Evolutionary conservation across 768 basidiomycete species (phyloP), one percentile per base, ranked within the genome.

Genomic region (Boletus rubescentipes): DNA sequence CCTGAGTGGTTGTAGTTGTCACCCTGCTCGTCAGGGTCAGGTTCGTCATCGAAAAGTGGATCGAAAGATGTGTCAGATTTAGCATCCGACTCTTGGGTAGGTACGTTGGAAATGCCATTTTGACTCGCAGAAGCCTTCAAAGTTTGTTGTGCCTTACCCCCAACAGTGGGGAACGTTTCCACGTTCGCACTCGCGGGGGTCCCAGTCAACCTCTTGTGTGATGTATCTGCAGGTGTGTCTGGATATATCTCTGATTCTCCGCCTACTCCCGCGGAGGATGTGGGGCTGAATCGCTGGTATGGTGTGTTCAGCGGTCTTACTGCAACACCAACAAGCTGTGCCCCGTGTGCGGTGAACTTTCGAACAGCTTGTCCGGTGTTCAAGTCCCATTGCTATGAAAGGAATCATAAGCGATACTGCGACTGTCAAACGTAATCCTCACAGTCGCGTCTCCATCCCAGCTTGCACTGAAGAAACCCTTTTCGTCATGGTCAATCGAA

Each of bases 371-470:
- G 80, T 8, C 97, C 96, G 0, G 89, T 95, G 66, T 99, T 91
- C 35, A 99, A 80, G 72, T 98, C 96, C 96, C 97, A 98, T 84
- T 98, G 91, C 96, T 98, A 62, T 46, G 6, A 52, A 7, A 30
- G 49, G 41, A 11, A 31, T 53, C 31, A 37, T 52, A 35, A 54
- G 61, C 49, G 55, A 53, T 23, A 9, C 20, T 5, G 42, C 51
- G 14, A 32, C 36, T 40, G 51, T 49, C 35, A 5, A 42, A 48
- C 18, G 36, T 21, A 30, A 51, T 46, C 78, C 90, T 69, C 68
- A 93, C 94, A 41, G 85, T 77, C 14, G 91, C 87, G 60, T 89
- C 84, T 11, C 93, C 91, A 66, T 98, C 97, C 95, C 96, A 98
- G 18, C 93, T 87, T 6, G 91, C 94, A 66, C 92, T 95, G 62